Evolutionary conservation across 495 filamentous ascomycete genomes (phyloP), one percentile per base, ranked within the genome.

Genomic region (Chlorociboria aeruginascens): DNA sequence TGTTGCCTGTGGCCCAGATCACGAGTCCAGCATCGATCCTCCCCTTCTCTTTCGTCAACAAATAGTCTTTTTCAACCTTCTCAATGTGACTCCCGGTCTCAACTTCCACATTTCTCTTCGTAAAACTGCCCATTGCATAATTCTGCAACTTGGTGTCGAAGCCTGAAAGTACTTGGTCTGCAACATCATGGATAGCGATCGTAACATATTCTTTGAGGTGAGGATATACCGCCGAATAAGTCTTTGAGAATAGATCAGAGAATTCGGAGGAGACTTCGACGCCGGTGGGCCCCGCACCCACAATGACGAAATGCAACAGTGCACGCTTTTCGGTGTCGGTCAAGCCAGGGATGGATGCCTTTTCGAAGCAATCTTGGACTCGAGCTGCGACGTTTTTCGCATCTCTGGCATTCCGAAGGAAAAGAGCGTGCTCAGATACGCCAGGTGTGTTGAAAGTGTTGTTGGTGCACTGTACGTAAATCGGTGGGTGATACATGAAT

Each of bases 241-340:
- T 25, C 7, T 16, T 29, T 3, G 17, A 12, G 20, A 36, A 44
- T 7, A 93, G 76, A 56, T 94, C 89, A 61, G 86, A 79, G n/a
- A 95, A 72, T 54, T 89, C 83, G 2, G 84, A 85, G 0, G 85
- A 82, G 51, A 89, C 85, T 56, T 95, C 89, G 49, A 89, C 83
- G 2, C 89, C 89, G 1, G 88, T 94, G 0, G 88, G 87, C 0
- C 88, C 88, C 17, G 85, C 88, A 7, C 88, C 88, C 1, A 93
- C 85, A 46, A 95, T 76, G 30, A 83, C 85, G 54, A 94, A 93
- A 62, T 88, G 81, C 3, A 95, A 68, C 8, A 95, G 66, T 42
- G 73, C 67, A 37, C 71, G 68, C 48, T 73, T 68, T 66, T 85
- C 72, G 31, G 77, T 73, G 3, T 81, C 74, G 1, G 72, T 44